These are phyloP conservation scores for Podospora sp. DNA, from an alignment of 495 filamentous ascomycete genomes.

Conservation along the genomic window DNA sequence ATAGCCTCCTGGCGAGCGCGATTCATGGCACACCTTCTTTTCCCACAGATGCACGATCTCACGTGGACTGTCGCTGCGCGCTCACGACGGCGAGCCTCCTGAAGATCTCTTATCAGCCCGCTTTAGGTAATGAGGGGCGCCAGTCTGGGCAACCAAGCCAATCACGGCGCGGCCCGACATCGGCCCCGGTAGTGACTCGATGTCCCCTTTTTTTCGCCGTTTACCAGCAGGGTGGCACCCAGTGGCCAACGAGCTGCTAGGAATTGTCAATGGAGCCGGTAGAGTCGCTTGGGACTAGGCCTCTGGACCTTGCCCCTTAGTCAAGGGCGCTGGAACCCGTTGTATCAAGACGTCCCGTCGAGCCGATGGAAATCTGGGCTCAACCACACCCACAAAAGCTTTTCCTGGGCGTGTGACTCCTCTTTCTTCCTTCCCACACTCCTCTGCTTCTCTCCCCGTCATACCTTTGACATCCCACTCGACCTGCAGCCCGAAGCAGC, in stretches of 20 bases:
- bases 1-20: background rate
- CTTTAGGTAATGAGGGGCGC: constrained; percentile 36
- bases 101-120: constrained; percentile 35
- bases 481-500: constrained; percentile 23
- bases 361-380: constrained; percentile 33
- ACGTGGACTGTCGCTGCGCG: constrained; percentile 18
- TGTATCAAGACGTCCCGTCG: constrained; percentile 30
- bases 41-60: constrained; percentile 27
- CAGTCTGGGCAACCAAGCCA: constrained; percentile 19
- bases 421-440: constrained; percentile 30
- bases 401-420: constrained; percentile 38
- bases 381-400: constrained; percentile 32
- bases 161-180: constrained; percentile 32
- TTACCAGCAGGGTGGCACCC: constrained; percentile 20
- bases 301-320: constrained; percentile 21
- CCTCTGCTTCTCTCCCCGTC: constrained; percentile 18
- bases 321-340: constrained; percentile 27
- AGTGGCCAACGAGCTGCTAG: constrained; percentile 22
- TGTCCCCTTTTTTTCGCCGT: constrained; percentile 6
- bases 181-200: constrained; percentile 25
- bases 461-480: constrained; percentile 30
- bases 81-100: background rate
- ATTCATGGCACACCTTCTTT: background rate
- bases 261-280: constrained; percentile 18
- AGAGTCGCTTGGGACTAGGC: constrained; percentile 17